Evolutionary conservation across 192 early-diverging fungal genomes (phyloP).

Genomic region (Umbelopsis isabellina): DNA sequence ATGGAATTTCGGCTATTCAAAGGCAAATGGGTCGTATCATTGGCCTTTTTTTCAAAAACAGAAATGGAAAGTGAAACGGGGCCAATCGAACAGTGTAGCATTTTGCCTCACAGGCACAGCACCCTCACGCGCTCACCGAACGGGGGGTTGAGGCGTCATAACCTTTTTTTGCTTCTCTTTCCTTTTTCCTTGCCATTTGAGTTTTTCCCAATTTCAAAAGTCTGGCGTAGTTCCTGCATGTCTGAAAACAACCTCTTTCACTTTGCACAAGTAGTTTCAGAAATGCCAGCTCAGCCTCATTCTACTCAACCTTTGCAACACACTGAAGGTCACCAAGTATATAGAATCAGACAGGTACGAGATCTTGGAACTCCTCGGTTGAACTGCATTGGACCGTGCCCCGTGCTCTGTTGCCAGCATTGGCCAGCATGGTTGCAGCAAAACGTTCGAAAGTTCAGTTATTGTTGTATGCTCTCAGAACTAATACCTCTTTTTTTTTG

Average conservation of each 20-base stretch:
- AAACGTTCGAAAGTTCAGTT: neutral
- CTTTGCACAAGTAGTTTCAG: conserved; percentile 35
- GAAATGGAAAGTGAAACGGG: conserved; percentile 13
- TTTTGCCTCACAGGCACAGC: conserved; percentile 15
- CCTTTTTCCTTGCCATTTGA: conserved; percentile 17
- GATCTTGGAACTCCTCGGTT: neutral
- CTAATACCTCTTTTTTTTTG: neutral
- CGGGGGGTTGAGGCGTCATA: conserved; percentile 7
- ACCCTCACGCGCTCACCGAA: conserved; percentile 19
- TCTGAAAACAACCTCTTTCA: conserved; percentile 38
- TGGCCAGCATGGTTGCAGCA: neutral
- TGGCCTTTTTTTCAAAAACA: no score
- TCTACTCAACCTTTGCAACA: neutral
- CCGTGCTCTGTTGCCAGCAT: conserved; percentile 12
- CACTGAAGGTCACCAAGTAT: neutral
- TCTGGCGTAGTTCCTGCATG: conserved; percentile 7
- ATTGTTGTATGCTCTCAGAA: neutral
- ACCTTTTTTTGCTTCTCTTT: conserved; percentile 4
- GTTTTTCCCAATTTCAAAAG: neutral
- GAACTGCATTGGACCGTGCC: conserved; percentile 1
- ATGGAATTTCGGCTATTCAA: neutral
- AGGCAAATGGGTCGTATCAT: no score
- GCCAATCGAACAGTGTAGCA: conserved; percentile 21
- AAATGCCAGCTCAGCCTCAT: conserved; percentile 20
- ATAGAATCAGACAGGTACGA: conserved; percentile 18